Evolutionary conservation across 495 filamentous ascomycete species (phyloP).

Genomic region (Parathielavia appendiculata): DNA sequence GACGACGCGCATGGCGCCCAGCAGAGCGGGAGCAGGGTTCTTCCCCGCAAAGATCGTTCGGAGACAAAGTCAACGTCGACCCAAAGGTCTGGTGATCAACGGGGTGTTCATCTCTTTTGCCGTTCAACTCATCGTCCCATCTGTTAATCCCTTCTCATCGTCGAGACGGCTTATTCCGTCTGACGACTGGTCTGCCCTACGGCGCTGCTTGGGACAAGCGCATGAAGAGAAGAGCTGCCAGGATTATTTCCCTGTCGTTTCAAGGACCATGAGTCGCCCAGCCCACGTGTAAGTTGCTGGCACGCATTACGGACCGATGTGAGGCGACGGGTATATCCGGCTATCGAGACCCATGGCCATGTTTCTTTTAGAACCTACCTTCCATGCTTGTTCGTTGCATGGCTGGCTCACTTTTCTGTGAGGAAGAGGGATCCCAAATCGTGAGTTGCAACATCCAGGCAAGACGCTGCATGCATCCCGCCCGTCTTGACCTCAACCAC

Average conservation of each 20-base stretch:
- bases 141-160: conserved; percentile 18
- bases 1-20: conserved; percentile 18
- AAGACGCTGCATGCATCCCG: conserved; percentile 20
- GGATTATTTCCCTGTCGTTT: conserved; percentile 23
- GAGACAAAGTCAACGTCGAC: conserved; percentile 28
- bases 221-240: conserved; percentile 23
- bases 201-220: conserved; percentile 19
- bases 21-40: conserved; percentile 25
- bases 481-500: conserved; percentile 26
- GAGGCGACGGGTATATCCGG: conserved; percentile 8
- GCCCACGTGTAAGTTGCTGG: background rate
- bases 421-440: background rate
- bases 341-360: background rate
- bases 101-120: conserved; percentile 26
- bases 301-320: conserved; percentile 19
- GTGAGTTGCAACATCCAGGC: background rate
- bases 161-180: too few relatives aligned
- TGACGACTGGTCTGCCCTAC: too few relatives aligned
- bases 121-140: conserved; percentile 7
- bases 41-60: conserved; percentile 30
- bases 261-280: conserved; percentile 19
- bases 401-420: background rate
- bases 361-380: conserved; percentile 28
- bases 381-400: conserved; percentile 9
- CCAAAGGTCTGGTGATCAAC: conserved; percentile 26